These are phyloP conservation scores for Kalaharituber pfeilii DNA, from an alignment of 2,329 filamentous ascomycete genomes.

Conservation along the genomic window DNA sequence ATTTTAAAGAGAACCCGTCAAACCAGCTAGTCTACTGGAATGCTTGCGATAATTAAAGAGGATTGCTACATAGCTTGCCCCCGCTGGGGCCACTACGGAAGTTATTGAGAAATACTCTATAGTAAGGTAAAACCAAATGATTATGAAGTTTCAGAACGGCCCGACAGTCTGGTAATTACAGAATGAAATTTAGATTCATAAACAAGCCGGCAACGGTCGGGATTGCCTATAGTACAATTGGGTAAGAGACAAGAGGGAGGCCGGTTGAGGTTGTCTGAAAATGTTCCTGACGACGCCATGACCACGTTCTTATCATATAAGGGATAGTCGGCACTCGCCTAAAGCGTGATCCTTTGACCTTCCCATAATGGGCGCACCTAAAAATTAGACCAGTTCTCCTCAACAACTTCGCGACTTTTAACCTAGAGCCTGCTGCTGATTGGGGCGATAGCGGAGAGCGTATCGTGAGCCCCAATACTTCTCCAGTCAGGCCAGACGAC, in stretches of 20 bases:
- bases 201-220: not conserved
- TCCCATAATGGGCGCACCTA: not conserved
- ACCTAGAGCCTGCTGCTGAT: not conserved
- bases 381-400: too few relatives aligned
- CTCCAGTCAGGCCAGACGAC: constrained; percentile 86
- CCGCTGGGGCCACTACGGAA: too few relatives aligned
- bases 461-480: constrained; percentile 47
- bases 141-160: too few relatives aligned
- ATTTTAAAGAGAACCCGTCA: too few relatives aligned
- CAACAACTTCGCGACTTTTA: too few relatives aligned
- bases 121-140: too few relatives aligned
- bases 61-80: too few relatives aligned
- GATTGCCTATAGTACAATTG: not conserved
- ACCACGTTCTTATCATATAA: not conserved
- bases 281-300: not conserved
- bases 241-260: not conserved
- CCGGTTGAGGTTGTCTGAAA: not conserved
- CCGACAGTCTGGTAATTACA: too few relatives aligned
- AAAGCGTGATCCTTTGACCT: too few relatives aligned
- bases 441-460: not conserved
- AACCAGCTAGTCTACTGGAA: too few relatives aligned
- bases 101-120: too few relatives aligned
- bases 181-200: not conserved
- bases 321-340: not conserved
- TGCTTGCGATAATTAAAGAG: too few relatives aligned